Evolutionary conservation across 177 flowering plant species (phyloP).

Genomic region (Telopea speciosissima): DNA sequence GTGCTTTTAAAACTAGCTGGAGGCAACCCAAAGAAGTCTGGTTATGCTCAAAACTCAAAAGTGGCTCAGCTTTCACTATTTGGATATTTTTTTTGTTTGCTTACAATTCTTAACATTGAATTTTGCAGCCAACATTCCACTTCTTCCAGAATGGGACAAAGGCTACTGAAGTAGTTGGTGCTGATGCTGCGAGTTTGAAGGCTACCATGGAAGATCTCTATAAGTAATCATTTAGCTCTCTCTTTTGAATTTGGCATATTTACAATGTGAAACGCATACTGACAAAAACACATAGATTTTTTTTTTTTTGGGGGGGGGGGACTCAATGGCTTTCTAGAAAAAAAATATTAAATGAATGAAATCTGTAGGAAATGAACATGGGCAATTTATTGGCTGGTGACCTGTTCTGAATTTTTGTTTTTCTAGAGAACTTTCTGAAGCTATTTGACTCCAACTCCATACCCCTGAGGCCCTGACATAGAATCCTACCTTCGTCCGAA

Average conservation of each 20-base stretch:
- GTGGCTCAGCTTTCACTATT: neutral
- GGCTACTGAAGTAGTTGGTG: conserved; percentile 35
- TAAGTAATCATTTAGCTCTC: conserved; percentile 17
- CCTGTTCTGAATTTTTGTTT: no score
- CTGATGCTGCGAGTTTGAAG: conserved; percentile 35
- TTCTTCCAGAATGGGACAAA: conserved; percentile 40
- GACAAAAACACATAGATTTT: neutral
- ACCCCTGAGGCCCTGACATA: no score
- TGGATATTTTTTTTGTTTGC: neutral
- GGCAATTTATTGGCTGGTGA: no score
- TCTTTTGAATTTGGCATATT: neutral
- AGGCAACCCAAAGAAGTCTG: neutral
- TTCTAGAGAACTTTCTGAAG: no score
- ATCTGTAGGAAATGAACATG: no score
- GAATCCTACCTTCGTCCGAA: no score
- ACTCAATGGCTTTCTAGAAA: neutral
- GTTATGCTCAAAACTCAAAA: neutral
- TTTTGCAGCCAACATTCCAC: conserved; percentile 44
- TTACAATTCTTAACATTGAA: neutral
- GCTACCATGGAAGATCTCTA: conserved; percentile 31
- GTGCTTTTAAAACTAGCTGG: neutral
- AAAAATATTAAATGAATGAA: no score
- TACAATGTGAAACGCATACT: no score
- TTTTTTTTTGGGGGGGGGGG: neutral
- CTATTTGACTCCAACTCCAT: no score